Evolutionary conservation across 352 stramenopile species (phyloP), one percentile per base, ranked within the genome.

Genomic region (Pythium sukuiense): DNA sequence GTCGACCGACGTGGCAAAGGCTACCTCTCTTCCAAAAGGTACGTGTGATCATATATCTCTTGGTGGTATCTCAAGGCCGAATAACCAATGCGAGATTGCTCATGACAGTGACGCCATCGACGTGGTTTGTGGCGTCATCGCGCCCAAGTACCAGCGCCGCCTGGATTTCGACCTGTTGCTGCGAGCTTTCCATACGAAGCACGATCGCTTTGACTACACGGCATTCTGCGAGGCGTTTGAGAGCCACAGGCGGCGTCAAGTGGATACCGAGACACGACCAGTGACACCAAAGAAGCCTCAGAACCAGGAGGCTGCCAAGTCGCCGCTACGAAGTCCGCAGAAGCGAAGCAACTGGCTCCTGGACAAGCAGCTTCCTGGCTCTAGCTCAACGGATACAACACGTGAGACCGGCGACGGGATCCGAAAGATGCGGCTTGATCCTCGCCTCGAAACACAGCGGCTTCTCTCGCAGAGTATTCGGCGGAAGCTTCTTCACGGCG

Each of bases 401-500:
- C 39, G 65, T 14, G 59, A 73, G 5, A 39, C 37, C 11, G 57
- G 63, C 45, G 39, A 56, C 1, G 55, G 54, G n/a, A 62, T 74
- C 1, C 59, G 26, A 4, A 58, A 20, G 13, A 85, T 90, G 29
- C 79, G 77, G 4, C 67, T 88, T 0, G 80, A 88, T 45, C 65
- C 70, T 16, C 74, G 78, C 12, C 55, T 90, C 3, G 80, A 89
- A 55, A 73, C 68, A 0, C 82, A 89, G 54, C 71, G 78, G 0
- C 37, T 87, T 18, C 55, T 86, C 2, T 75, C 70, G 43, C 66
- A 78, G 24, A 83, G 74, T 37, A 77, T 89, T 50, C 80, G 80
- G 6, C 71, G 70, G 13, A 90, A 90, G 64, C 66, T 89, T 9
- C 66, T 88, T 11, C 74, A 63, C 13, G 81, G 81, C 0, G 57